Base-by-base conservation (phyloP, 2,329 filamentous ascomycete species). In the Fusarium pseudoanthophilum region DNA sequence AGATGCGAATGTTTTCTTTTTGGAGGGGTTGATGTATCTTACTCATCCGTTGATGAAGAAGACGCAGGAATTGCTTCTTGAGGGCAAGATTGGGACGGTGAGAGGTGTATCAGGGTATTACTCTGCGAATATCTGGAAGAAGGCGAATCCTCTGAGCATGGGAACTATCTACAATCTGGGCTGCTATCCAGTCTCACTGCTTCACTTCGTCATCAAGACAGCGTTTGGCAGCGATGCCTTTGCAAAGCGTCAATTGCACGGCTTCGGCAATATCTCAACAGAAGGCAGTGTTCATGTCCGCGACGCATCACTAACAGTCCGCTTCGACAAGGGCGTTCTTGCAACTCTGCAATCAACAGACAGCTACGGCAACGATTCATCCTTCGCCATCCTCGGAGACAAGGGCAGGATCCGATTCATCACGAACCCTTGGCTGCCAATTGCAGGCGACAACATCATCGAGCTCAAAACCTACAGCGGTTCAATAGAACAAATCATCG, bases 41-140 rank as follows among this genome's bases (percentile, higher is more conserved):
- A 67, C 62, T 0, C 62, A 67, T 4, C 64, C 64, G 1, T 43
- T 67, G 24, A 67, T 67, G 14, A 67, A 52, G 21, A 67, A 52
- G n/a, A 30, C 37, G 0, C 64, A 67, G 14, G 52, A 67, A 2
- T 10, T 67, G 10, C 52, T 67, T 4, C 39, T 67, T 5, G 64
- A 67, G 11, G 62, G 34, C 0, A 46, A 30, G 18, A 60, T 67
- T 36, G 64, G 64, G 20, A 43, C 34, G 2, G 34, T 67, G 13
- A 40, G 11, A 13, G 63, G 64, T 11, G 24, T 60, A 1, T 60
- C 62, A 6, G 64, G 64, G 2, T 67, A 67, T n/a, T 67, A 67
- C 28, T 67, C 64, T 11, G 62, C 52, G 0, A 67, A 67, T 21
- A 67, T 67, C 28, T 67, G 62, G 52, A 67, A 67, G 28, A 67